Base-by-base conservation (phyloP, 306 rosid species). In the Sindora glabra region DNA sequence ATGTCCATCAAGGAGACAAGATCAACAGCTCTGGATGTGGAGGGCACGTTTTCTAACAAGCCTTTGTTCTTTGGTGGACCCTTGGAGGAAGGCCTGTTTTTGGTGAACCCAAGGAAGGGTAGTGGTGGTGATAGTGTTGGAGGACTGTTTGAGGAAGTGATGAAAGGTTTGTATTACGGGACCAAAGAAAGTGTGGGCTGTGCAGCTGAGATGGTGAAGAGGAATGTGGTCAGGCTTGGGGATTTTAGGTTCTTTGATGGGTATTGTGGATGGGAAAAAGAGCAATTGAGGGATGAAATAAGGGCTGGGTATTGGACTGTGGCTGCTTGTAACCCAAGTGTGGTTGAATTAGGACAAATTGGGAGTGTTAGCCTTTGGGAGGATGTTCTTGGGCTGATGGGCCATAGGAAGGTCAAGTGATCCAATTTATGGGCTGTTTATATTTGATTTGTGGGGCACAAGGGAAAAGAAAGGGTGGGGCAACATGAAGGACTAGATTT, bases 31-130 rank as follows among this genome's bases (percentile, higher is more conserved):
- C 2, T 83, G 23, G 99, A 89, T 53, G 70, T 72, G 1, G 72
- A 73, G 1, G 90, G 94, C 2, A 76, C 84, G 1, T 89, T 92
- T 44, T 81, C 84, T 0, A 86, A 78, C 1, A 74, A 79, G 77
- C 90, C 94, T 0, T 54, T 92, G 81, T 89, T 74, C 67, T 92
- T 92, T 29, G 99, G 99, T 14, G 99, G 99, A 34, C 99, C 95
- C 3, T 39, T 86, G 38, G 94, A 86, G 48, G 94, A 77, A 51
- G 88, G 89, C 8, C 0, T 92, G 66, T 89, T 92, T 70, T 37
- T 92, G 71, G 65, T 89, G 72, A 76, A 81, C 62, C 85, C 90
- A 7, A 79, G 75, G 23, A 78, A 69, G 32, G 64, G 71, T 5
- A 64, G 64, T 4, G 69, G 23, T 0, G 70, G 17, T 25, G 80